These are phyloP conservation scores for Gonium pectorale DNA, from an alignment of 139 green algal species.

Conservation along the genomic window DNA sequence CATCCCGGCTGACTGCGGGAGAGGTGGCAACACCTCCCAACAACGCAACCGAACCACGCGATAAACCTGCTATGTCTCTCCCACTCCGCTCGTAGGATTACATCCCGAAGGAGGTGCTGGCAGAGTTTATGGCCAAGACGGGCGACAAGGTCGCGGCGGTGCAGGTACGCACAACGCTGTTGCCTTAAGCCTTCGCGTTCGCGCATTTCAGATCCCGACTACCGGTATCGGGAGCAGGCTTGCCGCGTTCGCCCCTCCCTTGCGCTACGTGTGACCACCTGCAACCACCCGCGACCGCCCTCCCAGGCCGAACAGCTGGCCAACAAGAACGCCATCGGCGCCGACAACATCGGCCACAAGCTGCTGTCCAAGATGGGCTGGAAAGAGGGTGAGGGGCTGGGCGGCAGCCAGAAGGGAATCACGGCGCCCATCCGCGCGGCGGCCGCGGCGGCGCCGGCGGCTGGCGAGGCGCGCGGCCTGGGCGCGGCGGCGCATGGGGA, in stretches of 20 bases:
- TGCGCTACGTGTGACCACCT: too few relatives aligned
- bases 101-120: slow-evolving; percentile 82
- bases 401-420: slow-evolving; percentile 59
- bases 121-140: slow-evolving; percentile 71
- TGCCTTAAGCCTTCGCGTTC: too few relatives aligned
- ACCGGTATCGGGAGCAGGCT: too few relatives aligned
- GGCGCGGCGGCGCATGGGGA: slow-evolving; percentile 54
- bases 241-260: too few relatives aligned
- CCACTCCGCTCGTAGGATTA: slow-evolving; percentile 59
- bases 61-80: neutral
- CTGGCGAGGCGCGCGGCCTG: slow-evolving; percentile 51
- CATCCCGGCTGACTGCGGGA: too few relatives aligned
- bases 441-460: slow-evolving; percentile 19
- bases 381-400: slow-evolving; percentile 78
- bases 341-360: slow-evolving; percentile 87
- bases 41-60: too few relatives aligned
- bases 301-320: slow-evolving; percentile 44
- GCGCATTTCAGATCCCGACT: too few relatives aligned
- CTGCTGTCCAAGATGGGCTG: slow-evolving; percentile 86
- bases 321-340: slow-evolving; percentile 52
- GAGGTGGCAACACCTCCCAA: too few relatives aligned
- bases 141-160: slow-evolving; percentile 50
- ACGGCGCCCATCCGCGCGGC: slow-evolving; percentile 61
- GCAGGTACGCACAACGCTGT: slow-evolving; percentile 36
- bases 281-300: neutral